Conservation (phyloP, 2,329 filamentous ascomycete genomes). For the Colletotrichum lini region DNA sequence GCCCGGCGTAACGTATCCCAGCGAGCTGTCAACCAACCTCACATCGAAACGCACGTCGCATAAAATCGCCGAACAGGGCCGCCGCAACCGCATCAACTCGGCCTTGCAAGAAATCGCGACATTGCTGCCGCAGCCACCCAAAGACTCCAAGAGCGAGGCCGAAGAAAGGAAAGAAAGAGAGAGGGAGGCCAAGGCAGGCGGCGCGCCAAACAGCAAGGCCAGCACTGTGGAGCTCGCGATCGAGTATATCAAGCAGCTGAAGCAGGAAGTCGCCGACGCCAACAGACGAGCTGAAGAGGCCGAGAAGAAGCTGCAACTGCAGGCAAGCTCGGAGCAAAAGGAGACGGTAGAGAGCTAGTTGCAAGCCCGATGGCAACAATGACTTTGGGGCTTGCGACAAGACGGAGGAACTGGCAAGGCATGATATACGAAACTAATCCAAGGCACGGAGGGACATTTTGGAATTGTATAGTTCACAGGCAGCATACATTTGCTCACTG, state of each 20-base stretch:
- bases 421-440: slow-evolving; percentile 34
- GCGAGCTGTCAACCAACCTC: slow-evolving; percentile 90
- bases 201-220: slow-evolving; percentile 87
- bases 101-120: slow-evolving; percentile 92
- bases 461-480: slow-evolving; percentile 19
- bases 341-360: slow-evolving; percentile 2
- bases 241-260: slow-evolving; percentile 90
- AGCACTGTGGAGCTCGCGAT: slow-evolving; percentile 98
- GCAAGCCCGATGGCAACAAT: neutral
- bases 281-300: slow-evolving; percentile 75
- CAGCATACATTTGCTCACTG: slow-evolving; percentile 2
- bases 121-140: slow-evolving; percentile 77
- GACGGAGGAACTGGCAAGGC: neutral
- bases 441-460: slow-evolving; percentile 20
- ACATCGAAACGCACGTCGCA: slow-evolving; percentile 98
- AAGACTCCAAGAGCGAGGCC: slow-evolving; percentile 58
- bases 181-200: slow-evolving; percentile 54
- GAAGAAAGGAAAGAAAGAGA: slow-evolving; percentile 65
- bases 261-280: slow-evolving; percentile 78
- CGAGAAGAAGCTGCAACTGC: slow-evolving; percentile 69
- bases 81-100: slow-evolving; percentile 94
- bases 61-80: slow-evolving; percentile 97
- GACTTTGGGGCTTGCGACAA: neutral
- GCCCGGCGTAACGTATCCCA: slow-evolving; percentile 91
- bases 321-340: slow-evolving; percentile 1